These are phyloP conservation scores for Rhododendron ovatum DNA, from an alignment of 148 eudicot species.

Conservation along the genomic window DNA sequence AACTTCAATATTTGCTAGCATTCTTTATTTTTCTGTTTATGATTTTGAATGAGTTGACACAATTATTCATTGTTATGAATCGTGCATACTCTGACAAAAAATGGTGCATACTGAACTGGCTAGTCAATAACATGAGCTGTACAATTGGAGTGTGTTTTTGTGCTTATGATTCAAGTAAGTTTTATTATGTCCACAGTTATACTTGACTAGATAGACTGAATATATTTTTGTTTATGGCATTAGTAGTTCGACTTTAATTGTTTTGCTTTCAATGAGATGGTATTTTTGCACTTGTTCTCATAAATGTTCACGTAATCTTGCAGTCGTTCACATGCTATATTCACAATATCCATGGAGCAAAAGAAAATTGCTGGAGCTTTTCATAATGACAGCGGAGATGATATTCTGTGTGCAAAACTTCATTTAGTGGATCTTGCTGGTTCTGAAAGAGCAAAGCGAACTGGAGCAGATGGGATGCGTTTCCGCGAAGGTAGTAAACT, in stretches of 20 bases:
- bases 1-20: neutral
- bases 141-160: neutral
- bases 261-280: neutral
- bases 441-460: constrained; percentile 93
- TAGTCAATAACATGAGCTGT: neutral
- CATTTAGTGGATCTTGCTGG: constrained; percentile 98
- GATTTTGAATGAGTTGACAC: neutral
- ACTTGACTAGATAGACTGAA: neutral
- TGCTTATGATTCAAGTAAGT: neutral
- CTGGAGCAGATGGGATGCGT: constrained; percentile 95
- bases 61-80: neutral
- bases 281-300: neutral
- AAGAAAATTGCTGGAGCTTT: constrained; percentile 39
- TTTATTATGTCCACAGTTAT: neutral
- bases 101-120: neutral
- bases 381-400: constrained; percentile 58
- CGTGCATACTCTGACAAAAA: neutral
- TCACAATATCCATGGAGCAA: constrained; percentile 92
- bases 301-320: constrained; percentile 2
- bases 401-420: constrained; percentile 77
- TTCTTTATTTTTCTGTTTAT: neutral
- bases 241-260: neutral
- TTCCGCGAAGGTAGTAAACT: constrained; percentile 67
- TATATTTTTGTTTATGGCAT: neutral
- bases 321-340: constrained; percentile 98